Conservation (phyloP, 345 rosid genomes). For the Arabidopsis thaliana region TAIR10.1 NC_003076.8:22416501-22417000, state of each 20-base stretch:
- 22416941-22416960: conserved; percentile 64
- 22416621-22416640: conserved; percentile 34
- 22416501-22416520: not conserved
- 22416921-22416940: conserved; percentile 90
- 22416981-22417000: not conserved
- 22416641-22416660: conserved; percentile 29
- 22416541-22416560: not conserved
- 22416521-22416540: not conserved
- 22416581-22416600: not conserved
- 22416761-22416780: not conserved
- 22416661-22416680: conserved; percentile 6
- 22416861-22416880: conserved; percentile 11
- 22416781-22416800: conserved; percentile 1
- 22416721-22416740: not conserved
- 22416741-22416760: not conserved
- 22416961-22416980: conserved; percentile 4
- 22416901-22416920: conserved; percentile 91
- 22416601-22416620: conserved; percentile 21
- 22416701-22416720: not conserved
- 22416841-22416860: conserved; percentile 9
- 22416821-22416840: conserved; percentile 40
- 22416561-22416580: not conserved
- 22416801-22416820: conserved; percentile 76
- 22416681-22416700: no score
- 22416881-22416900: conserved; percentile 73